These are phyloP conservation scores for Platismatia glauca DNA, from an alignment of 495 filamentous ascomycete genomes.

Conservation along the genomic window DNA sequence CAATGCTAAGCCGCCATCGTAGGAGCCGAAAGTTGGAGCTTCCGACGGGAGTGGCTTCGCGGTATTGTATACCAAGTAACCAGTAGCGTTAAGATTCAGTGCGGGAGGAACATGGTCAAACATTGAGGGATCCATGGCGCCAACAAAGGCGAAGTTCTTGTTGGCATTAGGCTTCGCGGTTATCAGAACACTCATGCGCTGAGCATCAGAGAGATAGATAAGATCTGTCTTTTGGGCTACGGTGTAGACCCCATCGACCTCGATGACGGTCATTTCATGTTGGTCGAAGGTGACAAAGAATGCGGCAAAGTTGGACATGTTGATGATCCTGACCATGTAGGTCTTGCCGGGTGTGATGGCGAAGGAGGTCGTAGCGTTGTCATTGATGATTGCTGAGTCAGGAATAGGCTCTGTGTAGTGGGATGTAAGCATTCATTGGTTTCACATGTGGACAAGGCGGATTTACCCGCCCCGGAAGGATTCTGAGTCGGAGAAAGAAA, in stretches of 20 bases:
- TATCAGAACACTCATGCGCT: slow-evolving; percentile 57
- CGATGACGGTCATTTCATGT: slow-evolving; percentile 53
- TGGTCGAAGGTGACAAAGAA: slow-evolving; percentile 68
- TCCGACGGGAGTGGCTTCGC: neutral
- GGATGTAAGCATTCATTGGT: neutral
- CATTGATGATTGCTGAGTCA: slow-evolving; percentile 6
- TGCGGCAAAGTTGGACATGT: slow-evolving; percentile 61
- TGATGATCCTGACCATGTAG: slow-evolving; percentile 71
- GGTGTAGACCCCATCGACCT: slow-evolving; percentile 46
- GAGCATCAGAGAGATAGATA: slow-evolving; percentile 55
- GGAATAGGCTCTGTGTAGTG: slow-evolving; percentile 4
- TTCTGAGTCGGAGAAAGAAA: neutral
- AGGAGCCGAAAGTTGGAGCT: neutral
- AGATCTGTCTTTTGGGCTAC: slow-evolving; percentile 37
- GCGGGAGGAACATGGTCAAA: slow-evolving; percentile 26
- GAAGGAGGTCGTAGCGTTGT: slow-evolving; percentile 36
- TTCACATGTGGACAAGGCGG: neutral
- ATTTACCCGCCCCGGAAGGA: neutral
- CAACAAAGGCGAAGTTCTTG: slow-evolving; percentile 44
- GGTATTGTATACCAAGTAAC: slow-evolving; percentile 1
- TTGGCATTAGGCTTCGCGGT: slow-evolving; percentile 42
- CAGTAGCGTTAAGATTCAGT: slow-evolving; percentile 3
- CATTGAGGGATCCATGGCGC: slow-evolving; percentile 46
- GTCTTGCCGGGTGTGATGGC: slow-evolving; percentile 63
- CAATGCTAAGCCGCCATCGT: neutral